A percentile compares a stretch with the other conserved stretches of the same genome.
These are phyloP conservation scores for Coniferiporia weirii DNA, from an alignment of 1,284 basidiomycete genomes.

Conservation along the genomic window DNA sequence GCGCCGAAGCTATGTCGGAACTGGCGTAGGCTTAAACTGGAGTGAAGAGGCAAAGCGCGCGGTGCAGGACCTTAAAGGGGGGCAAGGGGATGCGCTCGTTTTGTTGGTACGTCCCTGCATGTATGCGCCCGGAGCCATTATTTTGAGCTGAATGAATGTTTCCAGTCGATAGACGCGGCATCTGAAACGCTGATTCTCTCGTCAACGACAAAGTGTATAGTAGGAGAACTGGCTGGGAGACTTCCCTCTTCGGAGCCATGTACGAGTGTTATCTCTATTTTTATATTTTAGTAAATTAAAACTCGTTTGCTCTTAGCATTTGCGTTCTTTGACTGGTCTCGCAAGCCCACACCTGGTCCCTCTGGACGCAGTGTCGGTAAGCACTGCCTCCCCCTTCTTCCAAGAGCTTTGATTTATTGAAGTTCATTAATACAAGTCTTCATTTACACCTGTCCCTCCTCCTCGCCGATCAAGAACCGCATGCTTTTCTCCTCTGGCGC, in stretches of 20 bases:
- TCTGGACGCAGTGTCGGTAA: constrained; percentile 52
- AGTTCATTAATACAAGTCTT: constrained; percentile 47
- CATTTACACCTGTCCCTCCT: constrained; percentile 82
- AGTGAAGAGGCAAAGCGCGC: constrained; percentile 56
- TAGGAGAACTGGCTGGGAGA: constrained; percentile 40
- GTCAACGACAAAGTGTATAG: constrained; percentile 33
- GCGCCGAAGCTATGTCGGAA: constrained; percentile 50
- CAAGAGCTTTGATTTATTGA: constrained; percentile 17
- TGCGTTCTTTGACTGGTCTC: constrained; percentile 71
- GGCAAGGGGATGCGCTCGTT: constrained; percentile 49
- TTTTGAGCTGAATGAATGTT: background rate
- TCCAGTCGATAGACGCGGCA: constrained; percentile 55
- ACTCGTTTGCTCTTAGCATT: constrained; percentile 42
- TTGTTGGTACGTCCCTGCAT: constrained; percentile 49
- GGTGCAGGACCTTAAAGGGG: constrained; percentile 48
- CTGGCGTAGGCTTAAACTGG: constrained; percentile 61
- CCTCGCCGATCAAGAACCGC: constrained; percentile 74
- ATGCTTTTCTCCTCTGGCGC: constrained; percentile 83
- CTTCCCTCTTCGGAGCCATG: constrained; percentile 53
- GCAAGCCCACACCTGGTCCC: constrained; percentile 30
- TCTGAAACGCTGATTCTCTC: constrained; percentile 52
- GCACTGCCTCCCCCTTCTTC: constrained; percentile 21
- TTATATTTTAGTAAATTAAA: background rate
- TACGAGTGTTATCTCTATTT: constrained; percentile 23
- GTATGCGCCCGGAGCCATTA: background rate